Evolutionary conservation across 306 rosid genomes (phyloP).

Genomic region (Lupinus albus): DNA sequence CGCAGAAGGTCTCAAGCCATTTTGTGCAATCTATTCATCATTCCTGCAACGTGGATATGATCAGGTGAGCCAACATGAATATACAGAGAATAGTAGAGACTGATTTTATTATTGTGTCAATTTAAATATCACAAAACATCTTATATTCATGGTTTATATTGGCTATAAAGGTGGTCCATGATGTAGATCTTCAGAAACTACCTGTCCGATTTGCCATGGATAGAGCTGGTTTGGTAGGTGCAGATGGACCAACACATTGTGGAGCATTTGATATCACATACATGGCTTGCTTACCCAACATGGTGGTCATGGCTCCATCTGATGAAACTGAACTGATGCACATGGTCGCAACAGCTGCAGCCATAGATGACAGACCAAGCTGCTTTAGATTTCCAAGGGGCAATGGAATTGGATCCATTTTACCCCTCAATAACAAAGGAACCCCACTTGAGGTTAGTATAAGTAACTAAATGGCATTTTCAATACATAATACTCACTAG

Average conservation of each 20-base stretch:
- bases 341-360: conserved; percentile 82
- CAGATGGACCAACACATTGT: conserved; percentile 90
- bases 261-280: conserved; percentile 82
- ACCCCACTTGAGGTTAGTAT: conserved; percentile 65
- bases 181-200: conserved; percentile 77
- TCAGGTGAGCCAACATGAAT: conserved; percentile 52
- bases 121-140: not conserved
- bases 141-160: conserved; percentile 7
- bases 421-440: conserved; percentile 64
- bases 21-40: conserved; percentile 77
- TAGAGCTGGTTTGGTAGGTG: conserved; percentile 80
- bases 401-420: conserved; percentile 63
- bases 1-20: conserved; percentile 79
- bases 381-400: conserved; percentile 85
- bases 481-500: not conserved
- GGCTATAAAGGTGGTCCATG: conserved; percentile 66
- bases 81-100: not conserved
- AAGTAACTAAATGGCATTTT: conserved; percentile 8
- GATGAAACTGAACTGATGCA: conserved; percentile 85
- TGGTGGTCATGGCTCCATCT: conserved; percentile 88
- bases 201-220: conserved; percentile 84
- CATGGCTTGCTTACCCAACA: conserved; percentile 90
- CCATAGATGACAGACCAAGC: conserved; percentile 80
- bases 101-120: not conserved
- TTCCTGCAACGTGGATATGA: conserved; percentile 85